Evolutionary conservation across 768 basidiomycete species (phyloP).

Genomic region (Russula olivacea): DNA sequence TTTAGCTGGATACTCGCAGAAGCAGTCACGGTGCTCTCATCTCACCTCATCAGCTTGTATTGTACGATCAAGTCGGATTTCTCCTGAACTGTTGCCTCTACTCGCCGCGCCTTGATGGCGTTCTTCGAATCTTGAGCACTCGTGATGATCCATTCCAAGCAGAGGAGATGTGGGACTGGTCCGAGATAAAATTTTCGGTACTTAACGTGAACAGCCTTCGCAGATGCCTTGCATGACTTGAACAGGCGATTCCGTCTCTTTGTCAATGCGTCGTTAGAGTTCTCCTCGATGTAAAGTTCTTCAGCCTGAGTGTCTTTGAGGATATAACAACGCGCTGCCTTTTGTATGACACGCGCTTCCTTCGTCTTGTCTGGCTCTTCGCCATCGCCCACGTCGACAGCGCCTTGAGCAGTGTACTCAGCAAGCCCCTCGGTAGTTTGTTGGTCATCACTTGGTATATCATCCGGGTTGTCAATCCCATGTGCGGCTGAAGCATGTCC

Average conservation of each 20-base stretch:
- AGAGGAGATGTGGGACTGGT: constrained; percentile 16
- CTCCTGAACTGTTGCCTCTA: constrained; percentile 1
- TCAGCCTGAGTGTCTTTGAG: background rate
- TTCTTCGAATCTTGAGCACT: background rate
- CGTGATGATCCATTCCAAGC: constrained; percentile 12
- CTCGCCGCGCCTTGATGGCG: constrained; percentile 3
- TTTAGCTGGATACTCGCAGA: background rate
- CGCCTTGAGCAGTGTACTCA: constrained; percentile 8
- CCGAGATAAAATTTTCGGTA: constrained; percentile 17
- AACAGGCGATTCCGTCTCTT: constrained; percentile 7
- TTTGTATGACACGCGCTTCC: constrained; percentile 5
- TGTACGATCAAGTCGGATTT: constrained; percentile 1
- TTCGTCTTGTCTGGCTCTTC: constrained; percentile 5
- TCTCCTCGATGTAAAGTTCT: background rate
- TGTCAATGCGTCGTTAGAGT: background rate
- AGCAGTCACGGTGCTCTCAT: background rate
- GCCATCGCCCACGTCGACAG: background rate
- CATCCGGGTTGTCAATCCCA: background rate
- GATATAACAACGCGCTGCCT: background rate
- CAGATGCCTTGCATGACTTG: constrained; percentile 9
- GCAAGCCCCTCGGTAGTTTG: background rate
- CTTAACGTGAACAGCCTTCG: background rate
- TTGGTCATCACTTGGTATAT: background rate
- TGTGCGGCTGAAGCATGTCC: background rate
- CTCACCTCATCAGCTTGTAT: constrained; percentile 6